These are phyloP conservation scores for Teratosphaeria nubilosa DNA, from an alignment of 2,329 filamentous ascomycete genomes.

Conservation along the genomic window DNA sequence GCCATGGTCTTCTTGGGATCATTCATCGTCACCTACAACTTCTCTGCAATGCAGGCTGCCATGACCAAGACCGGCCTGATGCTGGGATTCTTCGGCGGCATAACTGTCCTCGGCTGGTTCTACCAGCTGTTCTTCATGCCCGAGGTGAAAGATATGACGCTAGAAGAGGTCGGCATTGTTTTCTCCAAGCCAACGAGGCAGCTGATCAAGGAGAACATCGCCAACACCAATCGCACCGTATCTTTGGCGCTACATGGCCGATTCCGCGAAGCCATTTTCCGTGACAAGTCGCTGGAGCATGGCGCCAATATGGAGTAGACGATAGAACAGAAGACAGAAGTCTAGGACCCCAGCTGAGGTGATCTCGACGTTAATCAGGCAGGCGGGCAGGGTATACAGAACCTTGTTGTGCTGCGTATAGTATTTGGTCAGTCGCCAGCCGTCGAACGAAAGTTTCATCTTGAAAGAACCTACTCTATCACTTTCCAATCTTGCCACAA, in stretches of 20 bases:
- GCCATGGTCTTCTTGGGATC: constrained; percentile 59
- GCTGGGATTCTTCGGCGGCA: constrained; percentile 65
- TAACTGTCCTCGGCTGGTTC: constrained; percentile 58
- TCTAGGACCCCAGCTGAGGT: background rate
- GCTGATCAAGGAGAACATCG: constrained; percentile 50
- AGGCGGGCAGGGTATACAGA: background rate
- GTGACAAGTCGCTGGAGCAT: background rate
- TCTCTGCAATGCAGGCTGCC: constrained; percentile 57
- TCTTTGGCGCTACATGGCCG: background rate
- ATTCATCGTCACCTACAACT: constrained; percentile 69
- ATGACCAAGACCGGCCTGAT: constrained; percentile 57
- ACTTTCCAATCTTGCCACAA: background rate
- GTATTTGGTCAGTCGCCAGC: background rate
- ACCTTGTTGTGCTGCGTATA: background rate
- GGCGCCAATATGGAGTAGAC: background rate
- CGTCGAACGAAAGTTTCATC: background rate
- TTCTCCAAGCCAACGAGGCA: constrained; percentile 54
- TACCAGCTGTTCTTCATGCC: constrained; percentile 67
- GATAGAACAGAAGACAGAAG: background rate
- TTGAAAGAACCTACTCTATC: background rate
- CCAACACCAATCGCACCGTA: constrained; percentile 23
- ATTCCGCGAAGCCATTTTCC: background rate
- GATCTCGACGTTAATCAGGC: background rate
- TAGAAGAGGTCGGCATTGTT: constrained; percentile 62
- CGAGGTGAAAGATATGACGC: constrained; percentile 53